A percentile compares a stretch with the other conserved stretches of the same genome.
Evolutionary conservation across 371 early-diverging fungal species (phyloP).

Genomic region (Syncephalastrum contaminatum): DNA sequence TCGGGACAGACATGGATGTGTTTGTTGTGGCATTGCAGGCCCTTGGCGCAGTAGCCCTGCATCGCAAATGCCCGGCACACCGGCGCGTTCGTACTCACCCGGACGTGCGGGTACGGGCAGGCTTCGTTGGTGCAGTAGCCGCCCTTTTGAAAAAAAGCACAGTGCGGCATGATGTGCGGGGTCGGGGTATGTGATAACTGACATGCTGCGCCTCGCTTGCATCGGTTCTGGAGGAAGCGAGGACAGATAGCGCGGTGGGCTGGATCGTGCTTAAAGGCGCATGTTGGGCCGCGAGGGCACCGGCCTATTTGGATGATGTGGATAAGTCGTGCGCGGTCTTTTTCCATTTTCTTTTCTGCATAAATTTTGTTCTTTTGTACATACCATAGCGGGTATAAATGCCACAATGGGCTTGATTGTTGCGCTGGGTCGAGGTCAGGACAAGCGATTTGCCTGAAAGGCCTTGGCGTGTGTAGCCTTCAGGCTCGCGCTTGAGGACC

Average conservation of each 20-base stretch:
- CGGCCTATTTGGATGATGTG: slow-evolving; percentile 20
- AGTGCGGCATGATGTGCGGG: slow-evolving; percentile 52
- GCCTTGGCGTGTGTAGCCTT: slow-evolving; percentile 45
- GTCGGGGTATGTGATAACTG: slow-evolving; percentile 50
- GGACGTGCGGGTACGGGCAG: slow-evolving; percentile 55
- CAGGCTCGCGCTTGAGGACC: slow-evolving; percentile 32
- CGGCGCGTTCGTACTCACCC: slow-evolving; percentile 50
- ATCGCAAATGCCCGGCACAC: slow-evolving; percentile 58
- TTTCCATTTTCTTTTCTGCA: no score
- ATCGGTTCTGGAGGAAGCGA: slow-evolving; percentile 45
- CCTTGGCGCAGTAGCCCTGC: slow-evolving; percentile 58
- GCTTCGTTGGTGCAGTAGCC: slow-evolving; percentile 40
- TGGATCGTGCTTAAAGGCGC: slow-evolving; percentile 50
- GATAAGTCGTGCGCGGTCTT: no score
- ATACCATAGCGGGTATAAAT: slow-evolving; percentile 45
- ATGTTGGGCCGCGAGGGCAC: slow-evolving; percentile 32
- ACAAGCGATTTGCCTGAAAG: slow-evolving; percentile 31
- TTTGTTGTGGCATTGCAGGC: slow-evolving; percentile 45
- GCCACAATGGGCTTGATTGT: slow-evolving; percentile 27
- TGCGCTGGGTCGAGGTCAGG: slow-evolving; percentile 12
- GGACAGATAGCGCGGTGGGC: slow-evolving; percentile 55
- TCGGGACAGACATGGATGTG: slow-evolving; percentile 63
- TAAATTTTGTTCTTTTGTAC: slow-evolving; percentile 1
- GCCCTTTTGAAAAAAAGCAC: slow-evolving; percentile 54
- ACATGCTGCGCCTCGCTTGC: slow-evolving; percentile 40